phyloP scores from a whole-genome alignment of 2,329 filamentous ascomycete species.

The Pseudopyrenochaeta lycopersici region DNA sequence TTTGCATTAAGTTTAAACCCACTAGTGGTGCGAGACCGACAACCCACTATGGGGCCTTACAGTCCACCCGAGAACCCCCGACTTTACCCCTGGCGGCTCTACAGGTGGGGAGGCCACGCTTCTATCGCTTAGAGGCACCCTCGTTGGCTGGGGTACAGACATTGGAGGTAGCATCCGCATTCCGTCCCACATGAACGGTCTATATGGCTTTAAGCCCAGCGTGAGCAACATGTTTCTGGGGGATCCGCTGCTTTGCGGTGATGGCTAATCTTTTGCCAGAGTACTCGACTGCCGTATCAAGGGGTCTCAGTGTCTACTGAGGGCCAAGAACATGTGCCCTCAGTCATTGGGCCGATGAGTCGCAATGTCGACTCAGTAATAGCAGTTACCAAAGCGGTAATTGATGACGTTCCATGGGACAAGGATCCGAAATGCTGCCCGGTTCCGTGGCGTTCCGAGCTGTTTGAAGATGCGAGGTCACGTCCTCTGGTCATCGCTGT shows the following conservation, averaged over 20 bases:
- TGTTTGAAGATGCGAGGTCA: conserved; percentile 53
- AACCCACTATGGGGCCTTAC: conserved; percentile 70
- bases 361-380: conserved; percentile 61
- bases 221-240: conserved; percentile 23
- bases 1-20: neutral
- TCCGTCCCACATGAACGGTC: conserved; percentile 67
- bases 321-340: conserved; percentile 71
- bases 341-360: conserved; percentile 68
- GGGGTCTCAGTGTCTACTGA: conserved; percentile 69
- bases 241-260: neutral
- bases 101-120: conserved; percentile 69
- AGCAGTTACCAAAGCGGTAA: conserved; percentile 59
- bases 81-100: conserved; percentile 64
- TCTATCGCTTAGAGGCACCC: conserved; percentile 62
- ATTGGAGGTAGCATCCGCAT: conserved; percentile 66
- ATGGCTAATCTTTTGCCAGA: conserved; percentile 50
- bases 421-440: conserved; percentile 64
- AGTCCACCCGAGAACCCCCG: conserved; percentile 65
- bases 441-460: conserved; percentile 62
- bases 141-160: conserved; percentile 67
- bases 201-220: conserved; percentile 65
- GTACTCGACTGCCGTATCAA: conserved; percentile 64
- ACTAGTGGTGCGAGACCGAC: conserved; percentile 67
- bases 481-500: conserved; percentile 61
- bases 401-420: conserved; percentile 61